Evolutionary conservation across 257 asterid genomes (phyloP), one percentile per base, ranked within the genome.

Genomic region (Henckelia pumila): DNA sequence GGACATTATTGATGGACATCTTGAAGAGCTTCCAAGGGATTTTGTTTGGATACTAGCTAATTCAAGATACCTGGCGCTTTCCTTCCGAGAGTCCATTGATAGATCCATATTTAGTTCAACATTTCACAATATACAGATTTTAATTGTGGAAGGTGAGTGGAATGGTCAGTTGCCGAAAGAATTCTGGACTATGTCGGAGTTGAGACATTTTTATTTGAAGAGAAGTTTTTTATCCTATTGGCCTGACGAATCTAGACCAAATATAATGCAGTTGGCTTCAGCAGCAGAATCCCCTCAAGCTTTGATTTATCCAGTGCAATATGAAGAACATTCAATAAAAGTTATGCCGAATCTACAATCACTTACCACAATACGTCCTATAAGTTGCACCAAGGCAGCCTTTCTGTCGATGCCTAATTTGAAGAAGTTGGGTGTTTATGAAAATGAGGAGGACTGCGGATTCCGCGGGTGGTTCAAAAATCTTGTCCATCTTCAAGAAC

Each of bases 401-500:
- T 75, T 71, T 61, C 35, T 22, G 20, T 52, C 55, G 62, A 23
- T 79, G 62, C 83, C 80, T 11, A 67, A 75, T 52, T 52, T 78
- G 47, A 71, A 37, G 62, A 68, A 63, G 24, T 26, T 78, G 24
- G 73, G 73, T 55, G 28, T 78, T 28, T 53, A 52, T 16, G 80
- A 75, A 75, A 67, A 49, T 11, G 77, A 71, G 59, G 77, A 72
- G n/a, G 78, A 75, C 33, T 21, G 22, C 33, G 24, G 8, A 40
- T 55, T 66, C 14, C 67, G 52, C 23, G 79, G 74, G n/a, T 56
- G 71, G 74, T 56, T 63, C 33, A 11, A 28, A 1, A 59, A 63
- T 35, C 72, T 57, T n/a, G 29, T 21, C 37, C 30, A 53, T 37
- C 68, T 76, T 26, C 56, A 14, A 22, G 67, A 47, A 28, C 71